Evolutionary conservation across 1,139 yeast genomes (phyloP), one percentile per base, ranked within the genome.

Genomic region (Yamadazyma siamensis): DNA sequence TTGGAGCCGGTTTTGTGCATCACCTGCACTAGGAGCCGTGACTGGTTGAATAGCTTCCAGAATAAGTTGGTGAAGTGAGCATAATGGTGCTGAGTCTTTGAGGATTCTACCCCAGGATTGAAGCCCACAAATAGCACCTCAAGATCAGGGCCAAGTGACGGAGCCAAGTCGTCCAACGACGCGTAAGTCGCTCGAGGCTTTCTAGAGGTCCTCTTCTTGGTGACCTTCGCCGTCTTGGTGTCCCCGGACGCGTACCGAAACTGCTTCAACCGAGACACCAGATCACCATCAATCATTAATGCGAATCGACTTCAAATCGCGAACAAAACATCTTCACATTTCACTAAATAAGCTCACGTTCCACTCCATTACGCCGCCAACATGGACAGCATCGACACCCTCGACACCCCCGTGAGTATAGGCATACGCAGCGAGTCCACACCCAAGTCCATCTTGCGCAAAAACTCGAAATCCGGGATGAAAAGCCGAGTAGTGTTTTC

Each of bases 21-120:
- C 3, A 24, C 15, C 8, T 25, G 26, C 14, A 28, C 15, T 3
- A 79, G 64, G 6, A 79, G 41, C 7, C 69, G 61, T 9, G 81
- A 67, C 35, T 74, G 71, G 47, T 73, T 74, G 40, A 84, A 56
- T 21, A 81, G 55, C 40, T 71, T 77, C 91, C 91, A 83, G 49
- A 84, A 83, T 27, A 70, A 53, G 46, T 83, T 83, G 5, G 86
- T 68, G 21, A 61, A 75, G 46, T 83, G 91, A 0, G 94, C 94
- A 49, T 80, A 83, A 47, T 81, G 79, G 48, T 82, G 91, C 27
- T 84, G 88, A 9, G 62, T 56, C 16, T 59, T 46, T 0, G 87
- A 76, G 0, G 91, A 80, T 46, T 69, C 70, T 3, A 77, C 56
- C 2, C 91, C 87, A 0, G 94, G 94, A 44, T 83, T 83, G 59